phyloP scores from a whole-genome alignment of 202 grass and related monocot genomes.

The Carex sylvatica region DNA sequence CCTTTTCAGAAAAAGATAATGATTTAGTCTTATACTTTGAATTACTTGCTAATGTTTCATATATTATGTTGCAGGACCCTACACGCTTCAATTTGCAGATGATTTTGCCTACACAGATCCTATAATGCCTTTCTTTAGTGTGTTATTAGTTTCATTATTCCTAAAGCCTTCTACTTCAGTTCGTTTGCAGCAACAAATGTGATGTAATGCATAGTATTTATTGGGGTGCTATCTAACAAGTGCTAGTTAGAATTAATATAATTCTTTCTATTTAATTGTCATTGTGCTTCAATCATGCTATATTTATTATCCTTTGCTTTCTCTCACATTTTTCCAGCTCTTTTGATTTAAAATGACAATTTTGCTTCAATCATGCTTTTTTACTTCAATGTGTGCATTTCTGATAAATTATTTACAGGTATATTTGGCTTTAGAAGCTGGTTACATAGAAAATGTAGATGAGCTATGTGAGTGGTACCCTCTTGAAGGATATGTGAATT shows the following conservation, averaged over 20 bases:
- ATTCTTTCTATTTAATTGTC: neutral
- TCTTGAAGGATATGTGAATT: constrained; percentile 75
- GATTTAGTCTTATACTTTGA: constrained; percentile 5
- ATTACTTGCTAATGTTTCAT: constrained; percentile 24
- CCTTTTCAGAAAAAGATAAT: neutral
- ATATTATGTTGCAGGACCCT: constrained; percentile 46
- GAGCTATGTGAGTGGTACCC: constrained; percentile 79
- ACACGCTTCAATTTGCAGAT: constrained; percentile 74
- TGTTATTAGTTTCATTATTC: too few species aligned
- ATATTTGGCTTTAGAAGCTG: constrained; percentile 94
- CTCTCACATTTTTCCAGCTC: neutral
- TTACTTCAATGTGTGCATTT: too few species aligned
- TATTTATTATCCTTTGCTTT: neutral
- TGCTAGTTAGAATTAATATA: neutral
- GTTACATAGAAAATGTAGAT: constrained; percentile 86
- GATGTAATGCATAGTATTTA: too few species aligned
- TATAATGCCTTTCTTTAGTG: too few species aligned
- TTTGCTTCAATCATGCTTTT: too few species aligned
- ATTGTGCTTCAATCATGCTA: neutral
- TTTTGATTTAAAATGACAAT: neutral
- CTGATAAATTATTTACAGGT: constrained; percentile 44
- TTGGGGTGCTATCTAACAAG: neutral
- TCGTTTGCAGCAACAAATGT: too few species aligned
- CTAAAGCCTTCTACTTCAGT: too few species aligned
- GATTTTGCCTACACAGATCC: constrained; percentile 90